Percentiles rank a stretch among this genome's conserved stretches.
phyloP scores from a whole-genome alignment of 2,329 filamentous ascomycete species.

The Fusarium cyanostomum region DNA sequence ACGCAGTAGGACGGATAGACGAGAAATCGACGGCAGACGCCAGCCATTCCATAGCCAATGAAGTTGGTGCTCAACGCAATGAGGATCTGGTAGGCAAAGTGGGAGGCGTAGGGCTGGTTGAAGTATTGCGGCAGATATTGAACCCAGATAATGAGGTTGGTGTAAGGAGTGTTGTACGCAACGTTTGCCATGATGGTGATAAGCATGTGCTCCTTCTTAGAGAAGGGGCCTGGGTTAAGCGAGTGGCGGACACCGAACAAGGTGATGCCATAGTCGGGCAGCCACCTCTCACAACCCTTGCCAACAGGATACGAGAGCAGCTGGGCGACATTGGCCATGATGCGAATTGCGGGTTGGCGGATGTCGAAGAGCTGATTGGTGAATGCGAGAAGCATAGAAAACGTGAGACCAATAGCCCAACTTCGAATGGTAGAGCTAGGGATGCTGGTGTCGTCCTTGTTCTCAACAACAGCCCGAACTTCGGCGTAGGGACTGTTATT shows the following conservation, averaged over 20 bases:
- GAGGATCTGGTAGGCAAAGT: constrained; percentile 64
- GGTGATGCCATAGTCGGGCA: constrained; percentile 62
- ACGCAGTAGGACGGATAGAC: constrained; percentile 66
- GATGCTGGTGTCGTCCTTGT: constrained; percentile 60
- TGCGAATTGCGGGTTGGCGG: constrained; percentile 63
- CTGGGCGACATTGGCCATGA: constrained; percentile 66
- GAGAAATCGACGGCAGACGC: constrained; percentile 61
- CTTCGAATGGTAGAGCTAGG: constrained; percentile 65
- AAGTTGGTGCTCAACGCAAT: constrained; percentile 65
- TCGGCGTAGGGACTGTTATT: constrained; percentile 67
- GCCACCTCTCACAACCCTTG: constrained; percentile 58
- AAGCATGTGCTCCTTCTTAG: constrained; percentile 69
- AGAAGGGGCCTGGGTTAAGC: constrained; percentile 66
- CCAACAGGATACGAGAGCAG: constrained; percentile 65
- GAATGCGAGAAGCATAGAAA: constrained; percentile 59
- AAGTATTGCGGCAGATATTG: constrained; percentile 63
- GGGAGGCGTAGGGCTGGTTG: constrained; percentile 62
- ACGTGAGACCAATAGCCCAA: constrained; percentile 63
- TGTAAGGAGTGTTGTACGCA: constrained; percentile 62
- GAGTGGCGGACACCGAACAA: constrained; percentile 57
- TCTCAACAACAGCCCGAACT: constrained; percentile 64
- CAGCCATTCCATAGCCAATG: constrained; percentile 69
- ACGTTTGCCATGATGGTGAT: constrained; percentile 72
- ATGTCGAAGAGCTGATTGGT: constrained; percentile 68
- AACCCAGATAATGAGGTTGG: constrained; percentile 64